Base-by-base conservation (phyloP, 179 eudicot genomes). In the Gypsophila paniculata region DNA sequence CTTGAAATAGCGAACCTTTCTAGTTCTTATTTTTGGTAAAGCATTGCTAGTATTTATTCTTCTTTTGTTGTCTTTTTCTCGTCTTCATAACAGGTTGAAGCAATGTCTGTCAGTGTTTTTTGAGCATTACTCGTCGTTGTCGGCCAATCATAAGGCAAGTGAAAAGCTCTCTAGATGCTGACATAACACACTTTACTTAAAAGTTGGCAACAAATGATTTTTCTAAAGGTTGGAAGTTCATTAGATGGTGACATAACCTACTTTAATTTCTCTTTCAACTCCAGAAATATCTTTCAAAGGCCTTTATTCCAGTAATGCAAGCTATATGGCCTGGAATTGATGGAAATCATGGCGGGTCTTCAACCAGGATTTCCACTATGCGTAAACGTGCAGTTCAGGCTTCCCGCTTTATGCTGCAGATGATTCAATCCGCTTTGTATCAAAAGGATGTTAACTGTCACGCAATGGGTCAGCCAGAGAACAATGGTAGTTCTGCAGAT, bases 31-130 rank as follows among this genome's bases (percentile, higher is more conserved):
- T 71, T 19, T 22, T 49, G 61, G 8, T 19, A 36, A 48, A 61
- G 14, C 21, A 48, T 29, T 65, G 14, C 68, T 19, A 49, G 36
- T 48, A 36, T 51, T 49, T 21, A 44, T 46, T 55, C 42, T 36
- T 51, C 52, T 25, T 58, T 34, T 51, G 44, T 8, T 54, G 38
- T 76, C 55, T 58, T 42, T 61, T 14, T 23, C 55, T 39, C 1
- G 52, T 25, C 58, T 73, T 23, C 51, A 21, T 67, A 54, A 36
- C 77, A 94, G 99, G 87, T 81, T 95, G 76, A 90, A 87, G 73
- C 99, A 95, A 77, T 88, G 97, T 75, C 78, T 95, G 62, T 92
- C 96, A 0, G 99, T 95, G 71, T 92, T 92, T 79, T 95, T 95
- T 79, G 97, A 95, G 93, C 96, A 90, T 83, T 95, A 90, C 75